phyloP scores from a whole-genome alignment of 108 stramenopile genomes.

The Skeletonema costatum region DNA sequence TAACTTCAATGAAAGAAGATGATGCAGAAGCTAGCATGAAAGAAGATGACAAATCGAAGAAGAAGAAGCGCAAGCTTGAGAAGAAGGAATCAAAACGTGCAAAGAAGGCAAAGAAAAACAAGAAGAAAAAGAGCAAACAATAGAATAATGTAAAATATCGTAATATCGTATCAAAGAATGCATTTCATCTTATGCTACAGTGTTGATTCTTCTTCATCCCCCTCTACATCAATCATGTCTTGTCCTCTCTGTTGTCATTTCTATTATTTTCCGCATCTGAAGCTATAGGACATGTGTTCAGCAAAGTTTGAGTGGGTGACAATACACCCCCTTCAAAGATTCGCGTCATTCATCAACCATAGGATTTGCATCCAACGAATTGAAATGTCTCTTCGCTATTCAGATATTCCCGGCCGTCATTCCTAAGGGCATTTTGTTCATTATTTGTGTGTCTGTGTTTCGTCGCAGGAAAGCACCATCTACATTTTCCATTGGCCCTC shows the following conservation, averaged over 20 bases:
- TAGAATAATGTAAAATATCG: not conserved
- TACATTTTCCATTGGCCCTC: not conserved
- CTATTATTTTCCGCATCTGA: constrained; percentile 13
- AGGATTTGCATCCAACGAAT: not conserved
- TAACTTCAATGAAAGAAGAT: not conserved
- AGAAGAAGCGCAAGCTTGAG: constrained; percentile 4
- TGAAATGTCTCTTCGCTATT: constrained; percentile 1
- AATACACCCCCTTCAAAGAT: constrained; percentile 1
- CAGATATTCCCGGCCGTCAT: constrained; percentile 43
- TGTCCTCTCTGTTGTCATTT: not conserved
- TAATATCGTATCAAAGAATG: not conserved
- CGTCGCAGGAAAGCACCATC: not conserved
- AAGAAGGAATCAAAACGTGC: constrained; percentile 21
- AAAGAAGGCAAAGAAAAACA: constrained; percentile 48
- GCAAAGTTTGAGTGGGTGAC: constrained; percentile 20
- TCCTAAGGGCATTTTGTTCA: constrained; percentile 9
- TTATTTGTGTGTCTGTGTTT: not conserved
- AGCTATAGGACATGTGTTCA: constrained; percentile 14
- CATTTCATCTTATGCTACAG: not conserved
- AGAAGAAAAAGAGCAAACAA: constrained; percentile 21
- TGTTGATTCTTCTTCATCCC: not conserved
- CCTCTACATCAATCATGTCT: not conserved
- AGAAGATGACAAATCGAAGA: not conserved
- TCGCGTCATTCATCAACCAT: constrained; percentile 43
- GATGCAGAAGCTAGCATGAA: not conserved